Conservation (phyloP, 2,329 filamentous ascomycete genomes). For the Orbilia brochopaga region DNA sequence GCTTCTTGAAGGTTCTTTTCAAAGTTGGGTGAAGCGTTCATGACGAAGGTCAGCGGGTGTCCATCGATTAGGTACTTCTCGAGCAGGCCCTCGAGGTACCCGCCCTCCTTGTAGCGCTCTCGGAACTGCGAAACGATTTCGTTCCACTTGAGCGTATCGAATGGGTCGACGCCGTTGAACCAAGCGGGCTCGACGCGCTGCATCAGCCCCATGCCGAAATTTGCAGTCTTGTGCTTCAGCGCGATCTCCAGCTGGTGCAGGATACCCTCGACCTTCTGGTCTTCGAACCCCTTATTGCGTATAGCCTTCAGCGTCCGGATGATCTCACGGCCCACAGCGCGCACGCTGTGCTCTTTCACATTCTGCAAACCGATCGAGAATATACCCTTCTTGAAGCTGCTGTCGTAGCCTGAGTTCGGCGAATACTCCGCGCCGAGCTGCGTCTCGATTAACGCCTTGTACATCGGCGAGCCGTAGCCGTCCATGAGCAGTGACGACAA, state of each 20-base stretch:
- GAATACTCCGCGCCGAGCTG: slow-evolving; percentile 92
- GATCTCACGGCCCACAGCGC: slow-evolving; percentile 76
- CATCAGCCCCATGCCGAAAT: slow-evolving; percentile 89
- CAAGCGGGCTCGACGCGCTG: slow-evolving; percentile 87
- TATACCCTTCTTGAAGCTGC: slow-evolving; percentile 75
- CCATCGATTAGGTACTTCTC: slow-evolving; percentile 91
- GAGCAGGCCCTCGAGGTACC: slow-evolving; percentile 82
- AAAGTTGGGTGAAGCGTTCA: slow-evolving; percentile 82
- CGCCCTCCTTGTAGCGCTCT: slow-evolving; percentile 72
- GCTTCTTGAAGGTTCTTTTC: slow-evolving; percentile 75
- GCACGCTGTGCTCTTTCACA: slow-evolving; percentile 79
- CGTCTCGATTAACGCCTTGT: slow-evolving; percentile 84
- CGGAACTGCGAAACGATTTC: slow-evolving; percentile 85
- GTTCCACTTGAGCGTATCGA: slow-evolving; percentile 89
- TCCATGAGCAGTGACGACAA: slow-evolving; percentile 85
- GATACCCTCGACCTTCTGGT: slow-evolving; percentile 88
- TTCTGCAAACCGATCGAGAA: slow-evolving; percentile 91
- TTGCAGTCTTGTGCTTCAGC: slow-evolving; percentile 85
- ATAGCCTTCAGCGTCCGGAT: slow-evolving; percentile 74
- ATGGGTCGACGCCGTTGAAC: slow-evolving; percentile 95
- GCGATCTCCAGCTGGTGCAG: slow-evolving; percentile 92
- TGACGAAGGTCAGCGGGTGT: slow-evolving; percentile 87
- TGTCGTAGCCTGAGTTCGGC: slow-evolving; percentile 90
- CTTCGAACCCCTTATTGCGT: slow-evolving; percentile 78
- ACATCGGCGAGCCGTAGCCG: slow-evolving; percentile 92